Evolutionary conservation across 495 filamentous ascomycete genomes (phyloP).

Genomic region (Emericellopsis terricola): DNA sequence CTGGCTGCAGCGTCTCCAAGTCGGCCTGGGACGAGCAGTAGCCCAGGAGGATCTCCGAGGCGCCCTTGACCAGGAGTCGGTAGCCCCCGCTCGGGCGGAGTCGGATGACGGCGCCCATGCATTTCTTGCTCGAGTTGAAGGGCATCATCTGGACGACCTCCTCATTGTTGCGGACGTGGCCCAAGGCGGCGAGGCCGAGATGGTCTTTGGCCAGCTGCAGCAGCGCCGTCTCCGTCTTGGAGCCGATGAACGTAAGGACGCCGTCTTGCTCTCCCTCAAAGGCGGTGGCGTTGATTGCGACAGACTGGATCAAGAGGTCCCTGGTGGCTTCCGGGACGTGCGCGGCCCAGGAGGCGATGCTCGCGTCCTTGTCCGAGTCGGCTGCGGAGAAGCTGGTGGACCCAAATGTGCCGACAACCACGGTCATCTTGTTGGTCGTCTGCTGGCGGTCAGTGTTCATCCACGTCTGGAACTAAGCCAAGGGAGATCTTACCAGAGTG

Average conservation of each 20-base stretch:
- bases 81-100: slow-evolving; percentile 32
- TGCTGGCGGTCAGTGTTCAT: too few species aligned
- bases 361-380: slow-evolving; percentile 14
- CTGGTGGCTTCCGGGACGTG: slow-evolving; percentile 33
- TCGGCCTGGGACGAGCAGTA: slow-evolving; percentile 39
- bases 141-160: slow-evolving; percentile 43
- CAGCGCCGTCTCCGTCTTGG: slow-evolving; percentile 80
- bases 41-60: slow-evolving; percentile 47
- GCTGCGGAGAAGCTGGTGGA: slow-evolving; percentile 29
- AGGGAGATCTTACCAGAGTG: too few species aligned
- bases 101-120: slow-evolving; percentile 48
- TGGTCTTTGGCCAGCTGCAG: slow-evolving; percentile 39
- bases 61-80: slow-evolving; percentile 50
- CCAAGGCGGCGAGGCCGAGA: slow-evolving; percentile 40
- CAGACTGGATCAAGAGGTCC: slow-evolving; percentile 48
- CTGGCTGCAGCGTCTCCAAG: slow-evolving; percentile 48
- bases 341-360: slow-evolving; percentile 26
- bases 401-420: slow-evolving; percentile 63
- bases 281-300: slow-evolving; percentile 74
- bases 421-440: slow-evolving; percentile 83
- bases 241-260: slow-evolving; percentile 57
- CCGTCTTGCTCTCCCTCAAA: slow-evolving; percentile 71
- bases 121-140: slow-evolving; percentile 54
- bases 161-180: slow-evolving; percentile 36
- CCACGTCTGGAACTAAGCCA: too few species aligned